Evolutionary conservation across 2,329 filamentous ascomycete genomes (phyloP), one percentile per base, ranked within the genome.

Genomic region (Ophiostoma montium): DNA sequence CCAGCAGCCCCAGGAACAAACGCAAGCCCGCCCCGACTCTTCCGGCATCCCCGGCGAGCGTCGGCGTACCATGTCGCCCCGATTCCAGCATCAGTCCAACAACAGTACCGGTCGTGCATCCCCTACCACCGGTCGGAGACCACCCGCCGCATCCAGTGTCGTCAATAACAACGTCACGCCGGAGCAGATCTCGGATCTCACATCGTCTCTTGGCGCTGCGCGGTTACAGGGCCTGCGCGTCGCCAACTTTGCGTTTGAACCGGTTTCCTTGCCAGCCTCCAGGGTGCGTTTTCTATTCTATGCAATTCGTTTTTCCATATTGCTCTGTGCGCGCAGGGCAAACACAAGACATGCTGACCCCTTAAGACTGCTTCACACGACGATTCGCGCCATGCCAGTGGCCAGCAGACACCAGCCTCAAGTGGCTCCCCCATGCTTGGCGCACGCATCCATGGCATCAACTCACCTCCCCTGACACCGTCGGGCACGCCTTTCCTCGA

Each of bases 391-490:
- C 78, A 80, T 47, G 70, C 80, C 49, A 83, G 78, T 59, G 74
- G 78, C 52, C 71, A 80, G 50, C 71, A 77, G 36, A 82, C 80
- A 49, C 81, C 79, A 47, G 78, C 67, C 54, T 80, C 82, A n/a
- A 36, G 35, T 54, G 80, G 80, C 53, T 88, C 83, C 50, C 80
- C 83, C 30, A 74, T 73, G 61, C 69, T 78, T 36, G 84, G 81
- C 55, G 82, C 85, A 52, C 74, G 76, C 53, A 69, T 76, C 41
- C 78, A 81, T 52, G 77, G 83, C 50, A 76, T 94, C 67, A 84
- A 90, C 57, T 94, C 89, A 11, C 90, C 90, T 56, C 88, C 88
- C 38, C 74, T 96, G 47, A 95, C 89, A 12, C 90, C 90, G 16
- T 81, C 87, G 49, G 88, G 81, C 47, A 90, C 86, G 39, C 67